Percentiles rank a stretch among this genome's conserved stretches.
phyloP scores from a whole-genome alignment of 306 rosid species.

The Calophaca sinica region DNA sequence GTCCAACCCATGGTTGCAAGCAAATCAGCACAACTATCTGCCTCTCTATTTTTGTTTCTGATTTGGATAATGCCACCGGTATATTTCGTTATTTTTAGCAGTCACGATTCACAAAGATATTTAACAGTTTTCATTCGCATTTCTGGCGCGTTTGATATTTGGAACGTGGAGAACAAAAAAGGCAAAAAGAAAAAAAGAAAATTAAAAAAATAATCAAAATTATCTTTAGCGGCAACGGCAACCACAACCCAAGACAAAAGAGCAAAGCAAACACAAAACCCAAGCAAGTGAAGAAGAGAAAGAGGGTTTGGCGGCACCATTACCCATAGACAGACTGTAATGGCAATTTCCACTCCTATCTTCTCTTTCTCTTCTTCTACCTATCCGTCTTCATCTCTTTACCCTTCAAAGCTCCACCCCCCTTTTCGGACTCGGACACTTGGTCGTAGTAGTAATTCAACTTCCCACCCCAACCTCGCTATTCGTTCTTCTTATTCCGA shows the following conservation, averaged over 20 bases:
- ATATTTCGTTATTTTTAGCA: too few relatives aligned
- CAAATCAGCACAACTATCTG: too few relatives aligned
- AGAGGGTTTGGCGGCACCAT: slow-evolving; percentile 45
- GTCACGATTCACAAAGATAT: too few relatives aligned
- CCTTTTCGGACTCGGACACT: neutral
- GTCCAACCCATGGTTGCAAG: too few relatives aligned
- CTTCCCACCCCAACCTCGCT: neutral
- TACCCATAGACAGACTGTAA: neutral
- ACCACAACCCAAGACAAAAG: too few relatives aligned
- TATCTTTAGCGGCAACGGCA: slow-evolving; percentile 30
- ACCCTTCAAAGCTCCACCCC: neutral
- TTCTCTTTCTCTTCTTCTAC: slow-evolving; percentile 1
- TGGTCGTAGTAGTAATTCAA: neutral
- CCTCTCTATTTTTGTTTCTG: too few relatives aligned
- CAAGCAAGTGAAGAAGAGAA: neutral
- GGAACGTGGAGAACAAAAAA: too few relatives aligned
- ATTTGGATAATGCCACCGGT: too few relatives aligned
- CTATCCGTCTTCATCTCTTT: neutral
- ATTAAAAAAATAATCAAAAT: slow-evolving; percentile 1
- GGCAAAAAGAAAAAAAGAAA: too few relatives aligned
- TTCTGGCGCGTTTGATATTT: too few relatives aligned
- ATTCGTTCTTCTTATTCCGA: slow-evolving; percentile 48
- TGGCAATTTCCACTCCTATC: slow-evolving; percentile 37
- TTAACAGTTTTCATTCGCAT: too few relatives aligned
- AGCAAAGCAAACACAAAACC: too few relatives aligned